A percentile compares a stretch with the other conserved stretches of the same genome.
phyloP scores from a whole-genome alignment of 2,329 filamentous ascomycete species.

The Epichloe gansuensis region DNA sequence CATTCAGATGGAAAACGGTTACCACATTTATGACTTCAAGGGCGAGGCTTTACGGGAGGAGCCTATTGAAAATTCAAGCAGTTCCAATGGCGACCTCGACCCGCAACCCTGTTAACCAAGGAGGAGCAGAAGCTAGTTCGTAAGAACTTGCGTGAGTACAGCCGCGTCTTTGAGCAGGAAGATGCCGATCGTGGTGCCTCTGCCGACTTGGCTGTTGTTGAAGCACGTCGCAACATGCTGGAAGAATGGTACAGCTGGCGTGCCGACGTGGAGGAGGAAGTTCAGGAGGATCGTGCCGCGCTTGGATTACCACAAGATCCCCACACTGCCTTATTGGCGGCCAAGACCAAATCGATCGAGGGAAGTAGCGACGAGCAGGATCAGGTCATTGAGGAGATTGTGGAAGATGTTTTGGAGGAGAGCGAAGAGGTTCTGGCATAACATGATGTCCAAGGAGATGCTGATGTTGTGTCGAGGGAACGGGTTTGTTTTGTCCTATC shows the following conservation, averaged over 20 bases:
- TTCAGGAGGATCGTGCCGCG: slow-evolving; percentile 57
- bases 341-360: slow-evolving; percentile 40
- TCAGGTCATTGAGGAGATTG: slow-evolving; percentile 75
- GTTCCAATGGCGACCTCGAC: slow-evolving; percentile 85
- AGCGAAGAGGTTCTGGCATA: slow-evolving; percentile 59
- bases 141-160: slow-evolving; percentile 97
- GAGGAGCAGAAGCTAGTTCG: slow-evolving; percentile 96
- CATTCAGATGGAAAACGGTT: slow-evolving; percentile 91
- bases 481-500: slow-evolving; percentile 10
- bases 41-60: slow-evolving; percentile 84
- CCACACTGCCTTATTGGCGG: slow-evolving; percentile 47
- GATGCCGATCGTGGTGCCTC: slow-evolving; percentile 88
- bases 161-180: slow-evolving; percentile 86
- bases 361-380: slow-evolving; percentile 52
- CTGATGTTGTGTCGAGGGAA: not conserved
- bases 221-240: slow-evolving; percentile 69
- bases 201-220: slow-evolving; percentile 87
- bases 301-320: slow-evolving; percentile 55
- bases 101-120: slow-evolving; percentile 80
- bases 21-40: slow-evolving; percentile 95
- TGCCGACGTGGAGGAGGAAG: slow-evolving; percentile 56
- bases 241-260: slow-evolving; percentile 86
- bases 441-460: slow-evolving; percentile 3
- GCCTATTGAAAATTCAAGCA: slow-evolving; percentile 94
- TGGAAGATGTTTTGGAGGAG: slow-evolving; percentile 76